phyloP scores from a whole-genome alignment of 2,329 filamentous ascomycete genomes.

The Cercospora brassicicola region DNA sequence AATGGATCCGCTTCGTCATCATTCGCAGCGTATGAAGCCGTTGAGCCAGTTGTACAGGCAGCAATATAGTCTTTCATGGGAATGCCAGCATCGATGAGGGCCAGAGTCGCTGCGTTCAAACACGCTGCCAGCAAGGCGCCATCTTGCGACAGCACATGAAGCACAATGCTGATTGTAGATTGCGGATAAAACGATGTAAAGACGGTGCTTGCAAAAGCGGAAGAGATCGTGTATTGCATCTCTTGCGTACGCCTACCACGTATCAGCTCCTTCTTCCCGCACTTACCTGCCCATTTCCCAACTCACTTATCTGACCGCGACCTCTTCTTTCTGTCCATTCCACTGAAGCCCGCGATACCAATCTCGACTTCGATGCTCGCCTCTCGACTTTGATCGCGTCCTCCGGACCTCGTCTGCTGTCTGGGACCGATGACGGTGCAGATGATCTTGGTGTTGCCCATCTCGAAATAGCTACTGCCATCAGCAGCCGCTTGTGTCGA shows the following conservation, averaged over 20 bases:
- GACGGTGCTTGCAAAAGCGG: conserved; percentile 73
- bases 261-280: conserved; percentile 17
- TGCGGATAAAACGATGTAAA: conserved; percentile 89
- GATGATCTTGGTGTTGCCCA: conserved; percentile 96
- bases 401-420: conserved; percentile 60
- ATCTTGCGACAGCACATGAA: conserved; percentile 87
- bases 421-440: conserved; percentile 85
- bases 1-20: conserved; percentile 76
- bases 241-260: conserved; percentile 69
- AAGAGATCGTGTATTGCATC: conserved; percentile 74
- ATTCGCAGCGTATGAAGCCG: conserved; percentile 61
- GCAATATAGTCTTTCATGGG: conserved; percentile 92
- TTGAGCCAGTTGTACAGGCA: conserved; percentile 83
- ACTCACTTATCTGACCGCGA: conserved; percentile 75
- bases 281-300: conserved; percentile 9
- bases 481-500: conserved; percentile 90
- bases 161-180: conserved; percentile 75
- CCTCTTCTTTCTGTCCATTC: conserved; percentile 77
- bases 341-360: conserved; percentile 81
- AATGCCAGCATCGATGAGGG: conserved; percentile 89
- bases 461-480: conserved; percentile 89
- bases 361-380: conserved; percentile 79
- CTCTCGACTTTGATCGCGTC: conserved; percentile 49
- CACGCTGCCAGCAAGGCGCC: conserved; percentile 86
- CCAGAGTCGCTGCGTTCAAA: conserved; percentile 86